These are phyloP conservation scores for Strigomonas culicis DNA, from an alignment of 208 protist species.

Conservation along the genomic window DNA sequence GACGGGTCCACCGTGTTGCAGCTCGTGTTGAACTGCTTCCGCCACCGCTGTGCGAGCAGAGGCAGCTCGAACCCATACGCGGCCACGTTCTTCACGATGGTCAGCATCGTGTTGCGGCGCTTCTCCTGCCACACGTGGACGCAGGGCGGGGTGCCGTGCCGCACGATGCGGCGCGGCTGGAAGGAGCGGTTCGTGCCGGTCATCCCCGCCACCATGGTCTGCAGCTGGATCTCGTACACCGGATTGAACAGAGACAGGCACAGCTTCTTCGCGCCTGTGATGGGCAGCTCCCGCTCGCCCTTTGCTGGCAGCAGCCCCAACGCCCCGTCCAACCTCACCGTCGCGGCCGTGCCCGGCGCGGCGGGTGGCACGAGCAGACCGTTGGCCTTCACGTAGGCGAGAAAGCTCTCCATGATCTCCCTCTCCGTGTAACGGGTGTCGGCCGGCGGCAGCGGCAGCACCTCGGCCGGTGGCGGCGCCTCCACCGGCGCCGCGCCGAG, in stretches of 20 bases:
- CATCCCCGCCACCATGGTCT: constrained; percentile 34
- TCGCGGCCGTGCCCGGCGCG: constrained; percentile 15
- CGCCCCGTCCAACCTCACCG: constrained; percentile 32
- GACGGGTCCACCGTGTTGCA: constrained; percentile 51
- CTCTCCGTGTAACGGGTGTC: not conserved
- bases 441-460: no score
- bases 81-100: constrained; percentile 56
- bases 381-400: constrained; percentile 3
- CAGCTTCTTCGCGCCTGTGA: constrained; percentile 31
- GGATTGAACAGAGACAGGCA: constrained; percentile 35
- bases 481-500: no score
- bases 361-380: constrained; percentile 3
- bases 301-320: constrained; percentile 23
- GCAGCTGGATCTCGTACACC: constrained; percentile 54
- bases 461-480: no score
- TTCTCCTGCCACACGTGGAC: constrained; percentile 54
- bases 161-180: constrained; percentile 27
- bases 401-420: constrained; percentile 1
- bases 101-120: constrained; percentile 45
- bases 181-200: constrained; percentile 23
- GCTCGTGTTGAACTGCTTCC: constrained; percentile 52
- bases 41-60: constrained; percentile 42
- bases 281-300: constrained; percentile 21
- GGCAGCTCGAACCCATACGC: constrained; percentile 54
- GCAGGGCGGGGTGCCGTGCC: constrained; percentile 32